phyloP scores from a whole-genome alignment of 169 alveolate genomes.

The Plasmodium adleri region DNA sequence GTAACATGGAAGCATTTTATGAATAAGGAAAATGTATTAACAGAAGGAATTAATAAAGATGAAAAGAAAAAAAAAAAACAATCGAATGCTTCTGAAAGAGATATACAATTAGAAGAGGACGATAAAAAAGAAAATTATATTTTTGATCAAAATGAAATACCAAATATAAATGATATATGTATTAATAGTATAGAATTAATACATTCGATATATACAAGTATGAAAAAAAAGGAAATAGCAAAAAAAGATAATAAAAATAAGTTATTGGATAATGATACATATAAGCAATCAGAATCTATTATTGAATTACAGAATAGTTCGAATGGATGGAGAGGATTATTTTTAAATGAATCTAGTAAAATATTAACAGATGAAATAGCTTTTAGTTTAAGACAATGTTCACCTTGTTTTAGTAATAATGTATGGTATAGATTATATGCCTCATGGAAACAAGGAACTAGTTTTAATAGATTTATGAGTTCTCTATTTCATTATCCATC shows the following conservation, averaged over 20 bases:
- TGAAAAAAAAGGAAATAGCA: conserved; percentile 51
- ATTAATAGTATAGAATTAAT: conserved; percentile 60
- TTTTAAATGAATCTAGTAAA: conserved; percentile 69
- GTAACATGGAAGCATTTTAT: conserved; percentile 73
- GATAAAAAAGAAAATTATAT: not conserved
- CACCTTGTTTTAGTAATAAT: conserved; percentile 66
- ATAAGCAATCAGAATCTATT: conserved; percentile 58
- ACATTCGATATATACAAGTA: conserved; percentile 60
- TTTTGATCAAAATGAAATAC: conserved; percentile 14
- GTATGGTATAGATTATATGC: conserved; percentile 76
- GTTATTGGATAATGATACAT: conserved; percentile 10
- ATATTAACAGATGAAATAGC: conserved; percentile 76
- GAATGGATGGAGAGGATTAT: conserved; percentile 72
- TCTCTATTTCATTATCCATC: conserved; percentile 50
- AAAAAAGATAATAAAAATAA: conserved; percentile 23
- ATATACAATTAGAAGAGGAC: no score
- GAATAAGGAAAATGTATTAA: conserved; percentile 26
- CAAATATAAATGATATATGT: conserved; percentile 30
- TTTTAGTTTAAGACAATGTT: conserved; percentile 72
- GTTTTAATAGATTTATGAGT: conserved; percentile 70
- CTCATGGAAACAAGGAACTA: conserved; percentile 74
- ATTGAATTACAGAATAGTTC: conserved; percentile 48
- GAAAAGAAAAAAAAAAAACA: not conserved
- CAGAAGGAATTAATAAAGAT: conserved; percentile 6
- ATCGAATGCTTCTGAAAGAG: not conserved